Conservation (phyloP, 202 grass and related monocot genomes). For the Setaria italica region DNA sequence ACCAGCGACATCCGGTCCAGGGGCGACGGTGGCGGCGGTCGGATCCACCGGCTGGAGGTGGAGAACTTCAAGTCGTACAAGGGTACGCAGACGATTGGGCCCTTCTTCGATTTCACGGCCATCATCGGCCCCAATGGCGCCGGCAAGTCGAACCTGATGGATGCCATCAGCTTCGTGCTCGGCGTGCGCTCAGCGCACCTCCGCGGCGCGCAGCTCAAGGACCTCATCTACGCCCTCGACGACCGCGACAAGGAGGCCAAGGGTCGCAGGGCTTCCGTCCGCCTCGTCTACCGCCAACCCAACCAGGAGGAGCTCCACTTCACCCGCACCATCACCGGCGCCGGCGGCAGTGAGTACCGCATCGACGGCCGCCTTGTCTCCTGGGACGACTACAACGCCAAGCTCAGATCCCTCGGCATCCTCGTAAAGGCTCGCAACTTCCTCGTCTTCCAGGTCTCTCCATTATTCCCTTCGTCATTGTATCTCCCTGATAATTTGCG, state of each 20-base stretch:
- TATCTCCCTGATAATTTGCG: neutral
- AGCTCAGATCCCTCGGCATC: constrained; percentile 92
- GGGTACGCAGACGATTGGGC: constrained; percentile 82
- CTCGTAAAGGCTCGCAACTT: constrained; percentile 98
- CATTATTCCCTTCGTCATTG: constrained; percentile 8
- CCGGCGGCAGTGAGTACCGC: constrained; percentile 85
- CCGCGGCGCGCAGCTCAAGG: constrained; percentile 91
- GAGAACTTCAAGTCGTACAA: constrained; percentile 99
- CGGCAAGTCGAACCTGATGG: constrained; percentile 99
- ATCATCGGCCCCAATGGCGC: constrained; percentile 94
- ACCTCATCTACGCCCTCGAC: constrained; percentile 91
- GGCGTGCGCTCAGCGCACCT: constrained; percentile 88
- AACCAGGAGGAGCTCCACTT: constrained; percentile 68
- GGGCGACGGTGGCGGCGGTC: constrained; percentile 58
- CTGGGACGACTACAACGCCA: constrained; percentile 93
- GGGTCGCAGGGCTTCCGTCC: constrained; percentile 84
- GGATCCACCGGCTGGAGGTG: constrained; percentile 85
- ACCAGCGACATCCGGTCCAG: no score
- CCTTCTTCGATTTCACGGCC: constrained; percentile 94
- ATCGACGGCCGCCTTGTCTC: constrained; percentile 66
- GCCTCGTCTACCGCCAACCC: constrained; percentile 72
- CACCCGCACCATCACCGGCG: constrained; percentile 75
- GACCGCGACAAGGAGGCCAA: constrained; percentile 94
- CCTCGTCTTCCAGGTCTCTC: constrained; percentile 88
- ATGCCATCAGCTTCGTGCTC: constrained; percentile 96